A percentile compares a stretch with the other conserved stretches of the same genome.
phyloP scores from a whole-genome alignment of 768 basidiomycete species.

The Phylloporus rhodoxanthus region DNA sequence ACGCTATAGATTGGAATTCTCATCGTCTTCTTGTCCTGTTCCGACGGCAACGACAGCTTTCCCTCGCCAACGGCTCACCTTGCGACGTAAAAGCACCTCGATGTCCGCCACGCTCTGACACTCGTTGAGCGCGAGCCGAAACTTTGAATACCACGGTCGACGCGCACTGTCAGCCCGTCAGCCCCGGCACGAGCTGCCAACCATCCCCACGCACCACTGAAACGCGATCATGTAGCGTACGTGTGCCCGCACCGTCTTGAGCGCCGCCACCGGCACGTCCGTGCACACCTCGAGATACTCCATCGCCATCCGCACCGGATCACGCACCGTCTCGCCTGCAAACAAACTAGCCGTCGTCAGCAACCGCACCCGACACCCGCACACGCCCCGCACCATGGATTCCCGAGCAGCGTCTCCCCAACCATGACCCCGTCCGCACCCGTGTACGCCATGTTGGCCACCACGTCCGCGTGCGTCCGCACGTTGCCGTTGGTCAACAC shows the following conservation, averaged over 20 bases:
- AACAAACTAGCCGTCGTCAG: constrained; percentile 45
- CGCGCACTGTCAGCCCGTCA: constrained; percentile 30
- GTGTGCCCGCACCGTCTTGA: constrained; percentile 54
- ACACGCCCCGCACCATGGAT: constrained; percentile 52
- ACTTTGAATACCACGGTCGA: constrained; percentile 52
- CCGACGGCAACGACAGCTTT: constrained; percentile 13
- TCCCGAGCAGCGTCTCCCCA: constrained; percentile 67
- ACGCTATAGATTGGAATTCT: not conserved
- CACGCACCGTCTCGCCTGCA: constrained; percentile 40
- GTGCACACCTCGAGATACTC: constrained; percentile 65
- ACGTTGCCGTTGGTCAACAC: constrained; percentile 81
- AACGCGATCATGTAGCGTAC: constrained; percentile 62
- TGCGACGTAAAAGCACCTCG: constrained; percentile 37
- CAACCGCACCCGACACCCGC: not conserved
- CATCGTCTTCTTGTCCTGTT: not conserved
- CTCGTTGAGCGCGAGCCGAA: constrained; percentile 40
- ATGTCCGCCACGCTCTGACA: constrained; percentile 44
- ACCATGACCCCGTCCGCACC: constrained; percentile 76
- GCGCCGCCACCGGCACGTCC: constrained; percentile 43
- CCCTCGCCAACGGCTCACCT: constrained; percentile 50
- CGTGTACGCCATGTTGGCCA: constrained; percentile 47
- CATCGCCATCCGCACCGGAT: constrained; percentile 60
- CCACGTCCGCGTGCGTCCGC: constrained; percentile 50
- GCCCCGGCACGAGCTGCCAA: not conserved
- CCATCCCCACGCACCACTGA: constrained; percentile 48